These are phyloP conservation scores for Hyphochytrium catenoides DNA, from an alignment of 352 stramenopile species.

Conservation along the genomic window DNA sequence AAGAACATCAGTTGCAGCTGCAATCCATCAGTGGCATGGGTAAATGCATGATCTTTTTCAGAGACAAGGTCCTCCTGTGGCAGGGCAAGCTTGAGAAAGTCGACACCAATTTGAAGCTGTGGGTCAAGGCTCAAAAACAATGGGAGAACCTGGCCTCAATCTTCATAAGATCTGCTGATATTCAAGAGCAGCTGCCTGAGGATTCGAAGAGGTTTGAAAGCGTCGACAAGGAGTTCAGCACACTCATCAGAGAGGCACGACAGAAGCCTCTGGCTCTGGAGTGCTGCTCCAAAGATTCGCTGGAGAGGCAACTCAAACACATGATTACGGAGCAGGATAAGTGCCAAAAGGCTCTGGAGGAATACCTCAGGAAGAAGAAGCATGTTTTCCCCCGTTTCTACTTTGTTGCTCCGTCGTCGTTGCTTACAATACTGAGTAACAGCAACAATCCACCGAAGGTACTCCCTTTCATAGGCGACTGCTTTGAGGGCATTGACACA, in stretches of 20 bases:
- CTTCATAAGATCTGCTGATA: constrained; percentile 75
- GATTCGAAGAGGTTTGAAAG: constrained; percentile 67
- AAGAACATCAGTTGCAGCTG: constrained; percentile 81
- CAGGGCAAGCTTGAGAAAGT: constrained; percentile 70
- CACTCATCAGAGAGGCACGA: constrained; percentile 46
- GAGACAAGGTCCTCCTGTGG: constrained; percentile 82
- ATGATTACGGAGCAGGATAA: constrained; percentile 72
- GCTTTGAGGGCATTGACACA: constrained; percentile 63
- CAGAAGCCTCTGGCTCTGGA: constrained; percentile 28
- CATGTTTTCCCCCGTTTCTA: constrained; percentile 90
- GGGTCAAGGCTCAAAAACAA: constrained; percentile 61
- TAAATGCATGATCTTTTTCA: constrained; percentile 87
- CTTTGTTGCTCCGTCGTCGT: constrained; percentile 78
- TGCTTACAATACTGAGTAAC: constrained; percentile 85
- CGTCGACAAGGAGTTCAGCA: constrained; percentile 45
- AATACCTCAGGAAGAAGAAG: constrained; percentile 89
- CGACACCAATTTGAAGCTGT: constrained; percentile 75
- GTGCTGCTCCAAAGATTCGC: constrained; percentile 38
- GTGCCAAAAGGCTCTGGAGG: constrained; percentile 83
- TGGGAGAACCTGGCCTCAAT: constrained; percentile 85
- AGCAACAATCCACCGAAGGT: constrained; percentile 60
- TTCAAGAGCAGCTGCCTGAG: constrained; percentile 68
- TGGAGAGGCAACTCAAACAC: constrained; percentile 43
- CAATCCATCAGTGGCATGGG: constrained; percentile 87
- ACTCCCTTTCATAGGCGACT: constrained; percentile 63